Evolutionary conservation across 768 basidiomycete species (phyloP).

Genomic region (Udeniomyces megalosporus): DNA sequence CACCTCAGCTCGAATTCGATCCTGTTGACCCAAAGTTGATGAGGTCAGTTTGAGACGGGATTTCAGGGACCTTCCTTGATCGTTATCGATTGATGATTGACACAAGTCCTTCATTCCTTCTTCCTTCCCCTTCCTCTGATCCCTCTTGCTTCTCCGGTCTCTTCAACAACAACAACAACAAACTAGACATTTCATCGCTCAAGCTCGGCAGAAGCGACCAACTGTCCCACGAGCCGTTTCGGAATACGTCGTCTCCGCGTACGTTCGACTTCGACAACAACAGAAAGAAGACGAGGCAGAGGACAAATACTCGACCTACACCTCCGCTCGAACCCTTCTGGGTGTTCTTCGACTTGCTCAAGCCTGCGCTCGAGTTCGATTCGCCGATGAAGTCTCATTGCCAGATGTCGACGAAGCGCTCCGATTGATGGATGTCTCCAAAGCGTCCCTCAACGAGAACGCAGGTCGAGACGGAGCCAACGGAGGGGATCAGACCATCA

Average conservation of each 20-base stretch:
- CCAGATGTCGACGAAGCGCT: conserved; percentile 92
- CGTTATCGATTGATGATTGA: neutral
- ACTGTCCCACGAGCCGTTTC: conserved; percentile 79
- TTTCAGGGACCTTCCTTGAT: neutral
- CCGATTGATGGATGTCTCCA: conserved; percentile 90
- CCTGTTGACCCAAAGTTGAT: conserved; percentile 73
- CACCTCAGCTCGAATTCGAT: conserved; percentile 70
- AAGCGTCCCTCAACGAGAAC: conserved; percentile 55
- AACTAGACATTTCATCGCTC: conserved; percentile 87
- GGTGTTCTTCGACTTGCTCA: conserved; percentile 88
- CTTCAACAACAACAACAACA: neutral
- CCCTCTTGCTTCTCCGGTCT: no score
- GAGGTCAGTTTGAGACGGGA: conserved; percentile 57
- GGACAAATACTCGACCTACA: conserved; percentile 82
- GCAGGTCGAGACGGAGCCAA: conserved; percentile 57
- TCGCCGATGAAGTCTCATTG: conserved; percentile 59
- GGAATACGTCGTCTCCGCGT: conserved; percentile 82
- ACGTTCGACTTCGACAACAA: conserved; percentile 83
- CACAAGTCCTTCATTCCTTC: no score
- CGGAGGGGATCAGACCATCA: conserved; percentile 53
- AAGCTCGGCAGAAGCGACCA: conserved; percentile 72
- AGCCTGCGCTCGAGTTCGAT: conserved; percentile 80
- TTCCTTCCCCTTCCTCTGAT: conserved; percentile 1
- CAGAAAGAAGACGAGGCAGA: conserved; percentile 78
- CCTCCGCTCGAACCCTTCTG: conserved; percentile 86